Evolutionary conservation across 805 yeast species (phyloP).

Genomic region (Candida parachauliodes): DNA sequence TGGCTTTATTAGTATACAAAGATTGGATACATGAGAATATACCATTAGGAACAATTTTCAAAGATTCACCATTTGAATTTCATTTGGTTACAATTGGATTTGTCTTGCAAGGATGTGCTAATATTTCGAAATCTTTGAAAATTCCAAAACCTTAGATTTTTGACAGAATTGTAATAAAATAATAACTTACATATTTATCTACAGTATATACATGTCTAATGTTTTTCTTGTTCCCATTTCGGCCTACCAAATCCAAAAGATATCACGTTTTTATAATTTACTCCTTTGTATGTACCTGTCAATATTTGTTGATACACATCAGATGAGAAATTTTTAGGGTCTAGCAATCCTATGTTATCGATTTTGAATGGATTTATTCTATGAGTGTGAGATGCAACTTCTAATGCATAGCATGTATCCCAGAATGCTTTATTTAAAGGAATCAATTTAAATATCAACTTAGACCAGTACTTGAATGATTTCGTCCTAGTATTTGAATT

Average conservation of each 20-base stretch:
- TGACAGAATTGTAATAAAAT: too few relatives aligned
- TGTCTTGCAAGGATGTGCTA: constrained; percentile 79
- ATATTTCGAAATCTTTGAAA: constrained; percentile 85
- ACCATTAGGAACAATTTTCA: constrained; percentile 63
- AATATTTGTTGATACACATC: constrained; percentile 24
- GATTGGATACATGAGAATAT: constrained; percentile 47
- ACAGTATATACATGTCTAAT: not conserved
- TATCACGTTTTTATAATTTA: constrained; percentile 20
- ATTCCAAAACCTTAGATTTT: constrained; percentile 75
- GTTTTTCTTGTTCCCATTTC: constrained; percentile 6
- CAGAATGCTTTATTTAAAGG: constrained; percentile 36
- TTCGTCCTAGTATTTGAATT: constrained; percentile 9
- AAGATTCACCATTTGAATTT: constrained; percentile 60
- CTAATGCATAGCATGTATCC: constrained; percentile 29
- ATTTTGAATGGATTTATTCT: constrained; percentile 18
- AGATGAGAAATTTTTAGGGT: constrained; percentile 32
- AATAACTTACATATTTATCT: constrained; percentile 1
- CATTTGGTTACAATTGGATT: constrained; percentile 69
- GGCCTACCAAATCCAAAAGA: constrained; percentile 15
- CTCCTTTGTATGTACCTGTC: constrained; percentile 22
- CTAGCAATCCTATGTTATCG: constrained; percentile 31
- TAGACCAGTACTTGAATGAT: not conserved
- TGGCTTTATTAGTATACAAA: constrained; percentile 65
- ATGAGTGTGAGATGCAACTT: constrained; percentile 31
- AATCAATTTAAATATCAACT: constrained; percentile 18